Base-by-base conservation (phyloP, 2,329 filamentous ascomycete species). In the Pezicula rhizophila region DNA sequence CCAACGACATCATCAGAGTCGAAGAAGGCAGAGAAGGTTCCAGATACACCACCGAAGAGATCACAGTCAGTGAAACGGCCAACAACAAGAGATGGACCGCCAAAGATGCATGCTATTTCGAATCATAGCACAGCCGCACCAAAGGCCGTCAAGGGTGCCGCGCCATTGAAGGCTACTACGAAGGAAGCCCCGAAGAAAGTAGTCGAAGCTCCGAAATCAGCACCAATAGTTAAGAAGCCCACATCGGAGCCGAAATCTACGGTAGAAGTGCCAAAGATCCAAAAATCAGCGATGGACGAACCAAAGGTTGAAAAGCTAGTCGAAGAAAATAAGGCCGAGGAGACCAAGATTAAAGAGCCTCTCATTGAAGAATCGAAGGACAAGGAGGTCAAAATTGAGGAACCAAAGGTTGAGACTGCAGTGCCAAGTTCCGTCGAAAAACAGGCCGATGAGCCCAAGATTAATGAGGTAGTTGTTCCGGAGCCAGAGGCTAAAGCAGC, bases 1-100 rank as follows among this genome's bases (percentile, higher is more conserved):
- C 87, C 87, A 2, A 91, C 87, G 0, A 78, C 84, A 40, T 73
- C 79, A 41, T 88, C 83, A 5, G 76, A 83, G 8, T 82, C 75
- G 54, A 89, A 88, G 68, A 77, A 78, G 0, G 71, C 78, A 2
- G 84, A 87, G 5, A 89, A 87, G 68, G 64, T 64, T 1, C 68
- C 73, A 2, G 55, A 68, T 0, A 77, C 77, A 0, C 76, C 76
- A 42, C 60, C 60, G n/a, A 64, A 59, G 48, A 52, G 54, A 54
- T 52, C 57, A 12, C 53, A 57, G 35, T 58, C 58, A 4, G 51
- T 54, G 2, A 60, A 57, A 43, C 45, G 57, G 48, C 57, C 61
- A 34, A 46, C 45, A 7, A 58, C 57, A n/a, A 57, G 52, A 35
- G 59, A 64, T 52, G 58, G 54, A n/a, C 48, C 56, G 20, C 38